A percentile compares a stretch with the other conserved stretches of the same genome.
These are phyloP conservation scores for Gyrodon lividus DNA, from an alignment of 768 basidiomycete genomes.

Conservation along the genomic window DNA sequence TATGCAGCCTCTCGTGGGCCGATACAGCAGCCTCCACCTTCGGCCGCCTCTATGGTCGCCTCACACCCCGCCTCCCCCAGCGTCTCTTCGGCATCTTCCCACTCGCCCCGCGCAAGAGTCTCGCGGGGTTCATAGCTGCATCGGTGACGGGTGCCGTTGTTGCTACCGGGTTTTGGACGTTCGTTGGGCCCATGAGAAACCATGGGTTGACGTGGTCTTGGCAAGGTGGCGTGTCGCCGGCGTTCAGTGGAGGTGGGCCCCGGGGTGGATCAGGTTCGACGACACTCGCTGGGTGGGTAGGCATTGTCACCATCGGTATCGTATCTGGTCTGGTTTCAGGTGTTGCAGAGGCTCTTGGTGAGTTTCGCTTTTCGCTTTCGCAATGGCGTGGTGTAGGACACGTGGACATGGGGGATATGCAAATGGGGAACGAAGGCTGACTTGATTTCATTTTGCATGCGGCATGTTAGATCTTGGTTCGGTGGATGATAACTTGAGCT, in stretches of 20 bases:
- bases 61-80: conserved; percentile 60
- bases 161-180: conserved; percentile 70
- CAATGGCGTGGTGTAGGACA: background rate
- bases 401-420: background rate
- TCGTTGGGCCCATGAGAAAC: conserved; percentile 49
- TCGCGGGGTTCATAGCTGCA: conserved; percentile 83
- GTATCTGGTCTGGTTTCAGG: conserved; percentile 79
- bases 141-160: conserved; percentile 67
- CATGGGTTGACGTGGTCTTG: conserved; percentile 54
- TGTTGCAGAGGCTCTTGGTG: conserved; percentile 87
- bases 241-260: conserved; percentile 15
- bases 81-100: conserved; percentile 50
- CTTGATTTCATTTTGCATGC: background rate
- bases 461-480: conserved; percentile 66
- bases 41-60: conserved; percentile 79
- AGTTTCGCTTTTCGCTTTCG: conserved; percentile 27
- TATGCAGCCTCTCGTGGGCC: conserved; percentile 84
- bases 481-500: conserved; percentile 85
- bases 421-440: background rate
- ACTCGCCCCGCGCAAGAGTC: conserved; percentile 77
- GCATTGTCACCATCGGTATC: conserved; percentile 54
- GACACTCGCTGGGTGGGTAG: conserved; percentile 34
- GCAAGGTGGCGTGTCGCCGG: conserved; percentile 46
- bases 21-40: conserved; percentile 93
- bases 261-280: conserved; percentile 3